Evolutionary conservation across 2,329 filamentous ascomycete genomes (phyloP), one percentile per base, ranked within the genome.

Genomic region (Botryotinia narcissicola): DNA sequence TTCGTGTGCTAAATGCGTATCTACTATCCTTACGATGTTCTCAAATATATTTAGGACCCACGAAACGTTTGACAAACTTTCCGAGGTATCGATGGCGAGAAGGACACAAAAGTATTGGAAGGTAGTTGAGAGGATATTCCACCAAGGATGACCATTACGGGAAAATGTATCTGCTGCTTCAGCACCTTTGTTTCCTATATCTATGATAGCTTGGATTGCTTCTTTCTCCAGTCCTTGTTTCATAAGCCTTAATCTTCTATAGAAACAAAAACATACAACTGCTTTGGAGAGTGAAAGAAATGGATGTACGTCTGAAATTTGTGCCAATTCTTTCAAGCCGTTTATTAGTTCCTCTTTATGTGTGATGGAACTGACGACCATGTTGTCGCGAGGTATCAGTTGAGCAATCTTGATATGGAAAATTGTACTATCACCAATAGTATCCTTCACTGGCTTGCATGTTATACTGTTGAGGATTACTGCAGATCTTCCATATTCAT

Each of bases 91-190:
- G 18, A 78, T 71, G 8, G 75, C 74, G 1, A 78, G 72, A 6
- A 79, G 74, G 14, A 79, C 73, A 35, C 77, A 78, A 9, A 77
- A 62, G 46, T 75, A 73, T 20, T 78, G 77, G 48, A 78, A 78
- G 9, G 77, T 75, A 2, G 73, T 75, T 8, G 75, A 67, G 1
- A 78, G 72, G 10, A 78, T 73, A 64, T 76, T 77, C 76, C 77
- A 79, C 78, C 77, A 79, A 40, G 74, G 75, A 16, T 77, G 74
- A 1, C 66, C 42, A 59, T 73, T 72, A 5, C 18, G 74, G 4
- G 51, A 66, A 4, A 79, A 74, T 46, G 72, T 75, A 25, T 69
- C 73, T 0, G 73, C 75, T 22, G 67, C 77, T 69, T 78, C 74
- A 16, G 77, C 72, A n/a, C 74, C 76, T 37, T 37, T 68, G 16